Conservation (phyloP, 2,329 filamentous ascomycete genomes). For the Pleurostoma richardsiae region DNA sequence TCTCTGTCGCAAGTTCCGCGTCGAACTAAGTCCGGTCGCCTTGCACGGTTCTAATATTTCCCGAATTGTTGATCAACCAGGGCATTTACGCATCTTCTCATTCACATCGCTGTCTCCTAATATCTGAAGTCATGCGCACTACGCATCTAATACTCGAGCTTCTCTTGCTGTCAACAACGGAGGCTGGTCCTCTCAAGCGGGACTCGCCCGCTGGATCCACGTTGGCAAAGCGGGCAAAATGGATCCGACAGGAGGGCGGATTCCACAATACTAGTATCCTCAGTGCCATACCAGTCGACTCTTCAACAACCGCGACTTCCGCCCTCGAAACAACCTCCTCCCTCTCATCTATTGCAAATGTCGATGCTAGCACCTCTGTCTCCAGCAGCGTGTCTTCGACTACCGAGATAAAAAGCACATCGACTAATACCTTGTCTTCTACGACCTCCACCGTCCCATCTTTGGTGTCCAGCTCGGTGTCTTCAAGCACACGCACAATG, state of each 20-base stretch:
- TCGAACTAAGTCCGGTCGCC: too few relatives aligned
- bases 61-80: background rate
- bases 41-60: background rate
- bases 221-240: conserved; percentile 2
- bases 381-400: conserved; percentile 2
- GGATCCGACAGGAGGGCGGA: conserved; percentile 3
- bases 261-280: conserved; percentile 2
- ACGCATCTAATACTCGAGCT: conserved; percentile 2
- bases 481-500: background rate
- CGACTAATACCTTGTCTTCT: background rate
- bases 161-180: conserved; percentile 8
- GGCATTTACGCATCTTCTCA: background rate
- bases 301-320: conserved; percentile 6
- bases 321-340: background rate
- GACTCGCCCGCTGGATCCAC: background rate
- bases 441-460: background rate
- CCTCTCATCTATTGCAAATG: background rate
- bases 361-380: too few relatives aligned
- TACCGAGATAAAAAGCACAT: conserved; percentile 1
- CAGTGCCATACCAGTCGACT: conserved; percentile 2
- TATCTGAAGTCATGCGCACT: conserved; percentile 3
- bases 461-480: too few relatives aligned
- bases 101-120: conserved; percentile 2
- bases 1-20: conserved; percentile 1
- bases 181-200: conserved; percentile 10